Conservation (phyloP, 2,329 filamentous ascomycete species). For the Neofusicoccum sp. region DNA sequence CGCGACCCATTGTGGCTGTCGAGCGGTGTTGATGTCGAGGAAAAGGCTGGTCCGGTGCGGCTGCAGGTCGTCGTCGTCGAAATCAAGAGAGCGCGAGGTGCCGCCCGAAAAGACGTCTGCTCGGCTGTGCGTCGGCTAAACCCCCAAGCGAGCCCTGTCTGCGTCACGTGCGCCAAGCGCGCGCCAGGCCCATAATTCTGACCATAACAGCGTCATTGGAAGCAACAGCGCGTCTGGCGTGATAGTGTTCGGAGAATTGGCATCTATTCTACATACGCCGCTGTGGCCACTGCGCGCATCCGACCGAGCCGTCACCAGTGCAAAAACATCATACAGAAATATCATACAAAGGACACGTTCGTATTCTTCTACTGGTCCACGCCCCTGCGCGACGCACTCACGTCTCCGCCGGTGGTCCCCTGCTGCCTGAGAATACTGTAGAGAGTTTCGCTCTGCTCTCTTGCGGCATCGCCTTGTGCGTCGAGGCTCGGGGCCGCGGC, state of each 20-base stretch:
- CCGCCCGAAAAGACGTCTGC: slow-evolving; percentile 1
- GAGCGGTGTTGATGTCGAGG: background rate
- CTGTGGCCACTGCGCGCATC: background rate
- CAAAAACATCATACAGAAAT: no score
- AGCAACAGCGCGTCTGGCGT: no score
- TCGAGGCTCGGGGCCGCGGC: background rate
- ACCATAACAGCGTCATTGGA: no score
- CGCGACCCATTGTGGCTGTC: slow-evolving; percentile 54
- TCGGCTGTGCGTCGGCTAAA: slow-evolving; percentile 16
- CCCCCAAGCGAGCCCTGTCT: slow-evolving; percentile 2
- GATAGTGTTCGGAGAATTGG: no score
- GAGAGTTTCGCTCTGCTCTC: background rate
- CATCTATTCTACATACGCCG: background rate
- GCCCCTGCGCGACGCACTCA: background rate
- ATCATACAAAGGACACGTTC: background rate
- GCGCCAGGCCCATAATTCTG: no score
- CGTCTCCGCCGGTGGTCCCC: background rate
- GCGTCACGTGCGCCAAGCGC: background rate
- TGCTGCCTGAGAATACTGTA: background rate
- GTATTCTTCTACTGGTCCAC: background rate
- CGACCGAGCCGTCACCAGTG: background rate
- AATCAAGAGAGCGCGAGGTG: background rate
- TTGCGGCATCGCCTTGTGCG: background rate
- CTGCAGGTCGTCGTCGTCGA: slow-evolving; percentile 18
- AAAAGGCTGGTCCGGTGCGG: slow-evolving; percentile 14